These are phyloP conservation scores for Malassezia obtusa DNA, from an alignment of 1,284 basidiomycete genomes.

Conservation along the genomic window DNA sequence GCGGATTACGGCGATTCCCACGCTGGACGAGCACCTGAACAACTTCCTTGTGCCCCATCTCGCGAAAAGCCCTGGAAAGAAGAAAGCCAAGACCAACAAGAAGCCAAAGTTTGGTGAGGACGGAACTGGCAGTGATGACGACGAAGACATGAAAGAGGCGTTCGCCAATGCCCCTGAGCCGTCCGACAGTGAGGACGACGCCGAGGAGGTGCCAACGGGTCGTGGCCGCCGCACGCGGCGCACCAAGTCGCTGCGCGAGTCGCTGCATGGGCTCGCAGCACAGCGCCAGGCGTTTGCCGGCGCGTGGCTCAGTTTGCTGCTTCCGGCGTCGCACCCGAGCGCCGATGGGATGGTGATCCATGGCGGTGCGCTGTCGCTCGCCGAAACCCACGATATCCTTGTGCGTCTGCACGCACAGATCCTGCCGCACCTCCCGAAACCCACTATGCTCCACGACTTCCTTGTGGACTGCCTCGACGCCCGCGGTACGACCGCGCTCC, in stretches of 20 bases:
- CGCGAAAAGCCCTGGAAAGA: constrained; percentile 15
- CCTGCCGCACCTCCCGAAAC: constrained; percentile 69
- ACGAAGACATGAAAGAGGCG: constrained; percentile 35
- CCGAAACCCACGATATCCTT: constrained; percentile 57
- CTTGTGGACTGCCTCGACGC: constrained; percentile 67
- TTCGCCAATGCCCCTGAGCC: constrained; percentile 21
- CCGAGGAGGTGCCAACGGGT: constrained; percentile 21
- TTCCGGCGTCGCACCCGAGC: constrained; percentile 46
- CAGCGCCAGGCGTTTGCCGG: constrained; percentile 69
- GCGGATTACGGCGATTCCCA: constrained; percentile 71
- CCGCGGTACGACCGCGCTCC: constrained; percentile 66
- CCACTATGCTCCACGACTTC: constrained; percentile 79
- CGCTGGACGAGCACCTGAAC: constrained; percentile 64
- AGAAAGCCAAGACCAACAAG: constrained; percentile 20
- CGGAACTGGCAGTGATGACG: constrained; percentile 50
- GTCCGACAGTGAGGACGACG: constrained; percentile 38
- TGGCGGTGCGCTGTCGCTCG: constrained; percentile 51
- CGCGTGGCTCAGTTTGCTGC: constrained; percentile 65
- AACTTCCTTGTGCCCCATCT: constrained; percentile 63
- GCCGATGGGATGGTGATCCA: constrained; percentile 10
- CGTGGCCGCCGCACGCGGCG: constrained; percentile 19
- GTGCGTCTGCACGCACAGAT: constrained; percentile 74
- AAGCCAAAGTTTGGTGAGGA: constrained; percentile 31
- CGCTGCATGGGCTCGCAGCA: constrained; percentile 60
- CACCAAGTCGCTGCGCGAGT: constrained; percentile 21